A percentile compares a stretch with the other conserved stretches of the same genome.
phyloP scores from a whole-genome alignment of 345 rosid genomes.

The Chamaenerion angustifolium region DNA sequence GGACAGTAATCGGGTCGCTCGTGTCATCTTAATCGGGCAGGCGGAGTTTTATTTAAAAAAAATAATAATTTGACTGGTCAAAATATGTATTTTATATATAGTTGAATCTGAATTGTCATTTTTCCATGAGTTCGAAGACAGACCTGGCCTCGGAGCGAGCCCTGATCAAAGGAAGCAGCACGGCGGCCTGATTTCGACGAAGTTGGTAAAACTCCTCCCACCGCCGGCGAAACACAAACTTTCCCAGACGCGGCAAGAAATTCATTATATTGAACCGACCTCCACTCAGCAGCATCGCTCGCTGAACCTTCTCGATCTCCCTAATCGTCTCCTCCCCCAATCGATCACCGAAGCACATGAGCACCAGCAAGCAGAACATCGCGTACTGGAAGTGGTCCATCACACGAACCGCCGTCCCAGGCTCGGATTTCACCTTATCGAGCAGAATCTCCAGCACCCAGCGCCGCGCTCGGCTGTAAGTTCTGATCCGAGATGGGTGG shows the following conservation, averaged over 20 bases:
- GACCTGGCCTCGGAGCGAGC: not conserved
- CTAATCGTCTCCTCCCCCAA: slow-evolving; percentile 1
- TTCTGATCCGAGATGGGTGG: slow-evolving; percentile 1
- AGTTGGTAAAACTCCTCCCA: slow-evolving; percentile 5
- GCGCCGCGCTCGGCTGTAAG: not conserved
- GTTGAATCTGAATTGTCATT: too few species aligned
- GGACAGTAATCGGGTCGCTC: too few species aligned
- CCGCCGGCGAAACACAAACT: slow-evolving; percentile 5
- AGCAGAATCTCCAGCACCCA: slow-evolving; percentile 3
- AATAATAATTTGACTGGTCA: too few species aligned
- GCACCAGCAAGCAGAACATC: slow-evolving; percentile 5
- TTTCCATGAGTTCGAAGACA: too few species aligned
- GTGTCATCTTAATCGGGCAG: too few species aligned
- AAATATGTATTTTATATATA: too few species aligned
- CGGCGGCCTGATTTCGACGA: slow-evolving; percentile 1
- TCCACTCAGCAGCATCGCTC: not conserved
- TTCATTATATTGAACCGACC: slow-evolving; percentile 1
- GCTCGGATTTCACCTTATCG: not conserved
- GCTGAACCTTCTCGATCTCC: slow-evolving; percentile 3
- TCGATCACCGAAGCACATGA: slow-evolving; percentile 7
- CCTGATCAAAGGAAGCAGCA: slow-evolving; percentile 6
- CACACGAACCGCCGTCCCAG: not conserved
- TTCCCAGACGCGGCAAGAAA: slow-evolving; percentile 2
- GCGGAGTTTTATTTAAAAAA: too few species aligned
- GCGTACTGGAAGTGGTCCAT: slow-evolving; percentile 4